A percentile compares a stretch with the other conserved stretches of the same genome.
Evolutionary conservation across 208 protist genomes (phyloP).

Genomic region (Crithidia expoeki): DNA sequence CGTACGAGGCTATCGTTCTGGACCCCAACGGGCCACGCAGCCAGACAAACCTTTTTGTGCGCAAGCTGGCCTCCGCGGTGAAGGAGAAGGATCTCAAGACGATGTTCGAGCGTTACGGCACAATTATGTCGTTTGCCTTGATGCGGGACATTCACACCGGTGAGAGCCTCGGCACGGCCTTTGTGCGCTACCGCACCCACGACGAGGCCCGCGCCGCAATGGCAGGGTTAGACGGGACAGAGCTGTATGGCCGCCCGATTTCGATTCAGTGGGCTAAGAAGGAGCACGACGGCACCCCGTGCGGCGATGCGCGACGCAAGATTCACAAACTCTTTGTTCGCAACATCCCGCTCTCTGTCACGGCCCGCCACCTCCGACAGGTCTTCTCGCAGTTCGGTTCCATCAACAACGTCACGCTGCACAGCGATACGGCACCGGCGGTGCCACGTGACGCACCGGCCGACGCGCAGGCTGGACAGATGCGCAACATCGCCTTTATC

Average conservation of each 20-base stretch:
- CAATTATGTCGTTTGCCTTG: slow-evolving; percentile 62
- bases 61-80: slow-evolving; percentile 67
- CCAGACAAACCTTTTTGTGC: slow-evolving; percentile 83
- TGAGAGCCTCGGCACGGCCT: slow-evolving; percentile 78
- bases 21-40: slow-evolving; percentile 66
- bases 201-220: slow-evolving; percentile 71
- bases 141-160: slow-evolving; percentile 91
- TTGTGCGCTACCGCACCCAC: slow-evolving; percentile 76
- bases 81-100: slow-evolving; percentile 55
- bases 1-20: slow-evolving; percentile 53
- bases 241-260: slow-evolving; percentile 57
- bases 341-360: slow-evolving; percentile 79
- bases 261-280: slow-evolving; percentile 82
- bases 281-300: slow-evolving; percentile 81
- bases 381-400: slow-evolving; percentile 60
- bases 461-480: slow-evolving; percentile 8
- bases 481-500: slow-evolving; percentile 83
- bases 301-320: slow-evolving; percentile 63
- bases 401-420: slow-evolving; percentile 63
- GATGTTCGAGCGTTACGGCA: slow-evolving; percentile 67
- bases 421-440: slow-evolving; percentile 67
- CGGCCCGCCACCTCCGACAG: slow-evolving; percentile 35
- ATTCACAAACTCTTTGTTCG: slow-evolving; percentile 87
- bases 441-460: slow-evolving; percentile 15
- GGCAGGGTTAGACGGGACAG: slow-evolving; percentile 45